These are phyloP conservation scores for Amanita rimosa DNA, from an alignment of 768 basidiomycete species.

Conservation along the genomic window DNA sequence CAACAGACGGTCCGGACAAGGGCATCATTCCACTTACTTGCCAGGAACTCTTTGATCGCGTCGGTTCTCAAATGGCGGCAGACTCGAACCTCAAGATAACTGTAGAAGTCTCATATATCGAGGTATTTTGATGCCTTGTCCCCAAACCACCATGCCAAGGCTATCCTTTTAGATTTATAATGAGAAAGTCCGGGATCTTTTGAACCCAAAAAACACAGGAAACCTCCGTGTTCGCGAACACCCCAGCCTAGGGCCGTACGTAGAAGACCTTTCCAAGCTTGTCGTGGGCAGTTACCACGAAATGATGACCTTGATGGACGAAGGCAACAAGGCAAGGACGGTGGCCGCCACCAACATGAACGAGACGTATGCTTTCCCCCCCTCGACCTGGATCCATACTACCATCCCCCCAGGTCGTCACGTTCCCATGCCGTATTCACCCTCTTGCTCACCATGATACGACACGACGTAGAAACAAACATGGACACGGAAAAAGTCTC, in stretches of 20 bases:
- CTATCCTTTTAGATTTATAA: conserved; percentile 72
- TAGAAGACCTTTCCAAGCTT: conserved; percentile 92
- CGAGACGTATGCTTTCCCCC: conserved; percentile 60
- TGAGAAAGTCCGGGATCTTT: conserved; percentile 93
- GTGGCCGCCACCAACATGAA: conserved; percentile 99
- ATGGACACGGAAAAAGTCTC: conserved; percentile 98
- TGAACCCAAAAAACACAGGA: conserved; percentile 95
- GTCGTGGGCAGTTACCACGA: conserved; percentile 87
- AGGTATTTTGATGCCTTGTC: conserved; percentile 37
- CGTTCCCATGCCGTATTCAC: conserved; percentile 99
- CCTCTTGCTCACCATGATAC: conserved; percentile 86
- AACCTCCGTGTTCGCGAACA: conserved; percentile 97
- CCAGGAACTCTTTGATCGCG: conserved; percentile 81
- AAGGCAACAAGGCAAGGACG: conserved; percentile 97
- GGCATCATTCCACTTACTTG: conserved; percentile 97
- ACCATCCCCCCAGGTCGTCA: conserved; percentile 50
- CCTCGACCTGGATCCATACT: neutral
- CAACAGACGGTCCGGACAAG: conserved; percentile 82
- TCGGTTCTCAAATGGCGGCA: conserved; percentile 45
- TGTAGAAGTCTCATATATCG: conserved; percentile 98
- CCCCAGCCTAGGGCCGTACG: conserved; percentile 93
- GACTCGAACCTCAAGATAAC: conserved; percentile 72
- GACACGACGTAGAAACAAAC: conserved; percentile 72
- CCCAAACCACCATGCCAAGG: neutral
- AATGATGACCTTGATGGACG: conserved; percentile 99